These are phyloP conservation scores for Candida ficus DNA, from an alignment of 805 yeast genomes.

Conservation along the genomic window DNA sequence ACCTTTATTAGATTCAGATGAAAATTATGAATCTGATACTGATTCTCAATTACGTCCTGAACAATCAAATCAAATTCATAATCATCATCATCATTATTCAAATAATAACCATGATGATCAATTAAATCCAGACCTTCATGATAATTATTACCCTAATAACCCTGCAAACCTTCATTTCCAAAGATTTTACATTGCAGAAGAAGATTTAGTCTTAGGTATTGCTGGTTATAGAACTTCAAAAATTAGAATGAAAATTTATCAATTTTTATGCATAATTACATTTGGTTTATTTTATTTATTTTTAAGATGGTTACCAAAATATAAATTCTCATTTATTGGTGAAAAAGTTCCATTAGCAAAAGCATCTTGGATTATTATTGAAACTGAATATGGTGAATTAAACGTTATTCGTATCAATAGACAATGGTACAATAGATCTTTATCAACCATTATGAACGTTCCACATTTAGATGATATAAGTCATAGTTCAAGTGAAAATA, in stretches of 20 bases:
- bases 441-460: slow-evolving; percentile 59
- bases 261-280: slow-evolving; percentile 49
- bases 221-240: slow-evolving; percentile 74
- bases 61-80: slow-evolving; percentile 14
- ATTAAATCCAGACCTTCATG: slow-evolving; percentile 33
- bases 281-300: slow-evolving; percentile 70
- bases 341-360: slow-evolving; percentile 61
- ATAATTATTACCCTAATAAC: slow-evolving; percentile 37
- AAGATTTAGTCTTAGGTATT: slow-evolving; percentile 88
- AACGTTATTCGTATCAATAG: slow-evolving; percentile 51
- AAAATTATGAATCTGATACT: slow-evolving; percentile 31
- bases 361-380: slow-evolving; percentile 91
- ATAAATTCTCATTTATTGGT: slow-evolving; percentile 65
- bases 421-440: slow-evolving; percentile 60
- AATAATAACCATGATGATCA: slow-evolving; percentile 8
- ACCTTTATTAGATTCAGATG: slow-evolving; percentile 22
- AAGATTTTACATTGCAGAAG: slow-evolving; percentile 90
- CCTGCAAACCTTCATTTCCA: slow-evolving; percentile 53
- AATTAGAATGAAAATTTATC: slow-evolving; percentile 43
- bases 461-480: slow-evolving; percentile 26
- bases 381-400: slow-evolving; percentile 89
- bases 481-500: slow-evolving; percentile 13
- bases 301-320: slow-evolving; percentile 82
- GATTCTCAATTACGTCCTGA: slow-evolving; percentile 25
- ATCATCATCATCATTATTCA: slow-evolving; percentile 13